Conservation (phyloP, 129 eudicot species). For the Flaveria linearis region DNA sequence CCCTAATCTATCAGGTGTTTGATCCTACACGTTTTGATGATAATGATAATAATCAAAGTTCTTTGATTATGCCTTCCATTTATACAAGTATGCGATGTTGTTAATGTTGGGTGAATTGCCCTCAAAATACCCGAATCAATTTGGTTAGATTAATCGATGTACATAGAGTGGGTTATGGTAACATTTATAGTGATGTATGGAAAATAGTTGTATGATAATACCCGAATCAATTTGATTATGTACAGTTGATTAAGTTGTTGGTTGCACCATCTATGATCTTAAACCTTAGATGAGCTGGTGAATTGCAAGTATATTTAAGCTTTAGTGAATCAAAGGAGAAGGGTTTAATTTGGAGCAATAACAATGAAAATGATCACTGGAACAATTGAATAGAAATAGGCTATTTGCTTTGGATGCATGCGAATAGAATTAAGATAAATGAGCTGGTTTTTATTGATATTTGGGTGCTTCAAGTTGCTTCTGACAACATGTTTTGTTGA, state of each 20-base stretch:
- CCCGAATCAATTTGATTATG: no score
- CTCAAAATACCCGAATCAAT: neutral
- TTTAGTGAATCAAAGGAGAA: no score
- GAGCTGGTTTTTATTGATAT: neutral
- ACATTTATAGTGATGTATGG: no score
- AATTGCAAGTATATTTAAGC: no score
- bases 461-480: neutral
- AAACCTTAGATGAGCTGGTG: neutral
- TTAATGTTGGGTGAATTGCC: neutral
- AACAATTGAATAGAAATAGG: neutral
- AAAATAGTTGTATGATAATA: neutral
- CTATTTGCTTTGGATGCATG: neutral
- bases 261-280: neutral
- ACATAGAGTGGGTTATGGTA: no score
- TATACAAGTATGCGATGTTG: neutral
- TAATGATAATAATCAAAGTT: neutral
- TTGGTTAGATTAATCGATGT: neutral
- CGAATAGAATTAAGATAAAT: slow-evolving; percentile 1
- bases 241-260: neutral
- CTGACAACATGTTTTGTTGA: neutral
- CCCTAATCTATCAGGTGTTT: slow-evolving; percentile 75
- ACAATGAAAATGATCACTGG: neutral
- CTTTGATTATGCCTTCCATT: no score
- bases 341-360: neutral
- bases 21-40: no score